A percentile compares a stretch with the other conserved stretches of the same genome.
These are phyloP conservation scores for Elaeis oleifera DNA, from an alignment of 202 grass and related monocot species.

Conservation along the genomic window DNA sequence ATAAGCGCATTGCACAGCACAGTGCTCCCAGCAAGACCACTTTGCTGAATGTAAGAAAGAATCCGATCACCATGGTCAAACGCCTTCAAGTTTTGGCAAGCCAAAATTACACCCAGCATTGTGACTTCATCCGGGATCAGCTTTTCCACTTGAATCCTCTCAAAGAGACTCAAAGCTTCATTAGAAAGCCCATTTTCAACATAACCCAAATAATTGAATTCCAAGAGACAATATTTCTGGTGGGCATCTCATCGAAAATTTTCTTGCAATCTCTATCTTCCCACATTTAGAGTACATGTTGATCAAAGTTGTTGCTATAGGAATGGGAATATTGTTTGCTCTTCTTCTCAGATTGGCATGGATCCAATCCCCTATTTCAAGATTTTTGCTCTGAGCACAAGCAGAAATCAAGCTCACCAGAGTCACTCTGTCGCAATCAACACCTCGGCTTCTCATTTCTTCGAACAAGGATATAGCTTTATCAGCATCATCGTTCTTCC, in stretches of 20 bases:
- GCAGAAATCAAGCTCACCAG: constrained; percentile 1
- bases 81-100: constrained; percentile 6
- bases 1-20: constrained; percentile 14
- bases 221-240: constrained; percentile 18
- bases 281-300: constrained; percentile 10
- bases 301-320: constrained; percentile 5
- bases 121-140: constrained; percentile 17
- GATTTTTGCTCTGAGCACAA: constrained; percentile 3
- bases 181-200: constrained; percentile 1
- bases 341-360: not conserved
- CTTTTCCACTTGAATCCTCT: not conserved
- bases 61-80: constrained; percentile 1
- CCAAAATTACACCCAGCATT: constrained; percentile 3
- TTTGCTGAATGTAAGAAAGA: constrained; percentile 4
- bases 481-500: not conserved
- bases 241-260: constrained; percentile 6
- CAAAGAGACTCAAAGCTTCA: constrained; percentile 9
- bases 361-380: not conserved
- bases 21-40: not conserved
- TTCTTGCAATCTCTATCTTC: not conserved
- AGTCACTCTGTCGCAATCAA: not conserved
- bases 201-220: constrained; percentile 10
- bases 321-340: not conserved
- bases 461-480: constrained; percentile 2
- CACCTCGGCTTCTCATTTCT: not conserved